phyloP scores from a whole-genome alignment of 768 basidiomycete genomes.

The Suillus luteus region DNA sequence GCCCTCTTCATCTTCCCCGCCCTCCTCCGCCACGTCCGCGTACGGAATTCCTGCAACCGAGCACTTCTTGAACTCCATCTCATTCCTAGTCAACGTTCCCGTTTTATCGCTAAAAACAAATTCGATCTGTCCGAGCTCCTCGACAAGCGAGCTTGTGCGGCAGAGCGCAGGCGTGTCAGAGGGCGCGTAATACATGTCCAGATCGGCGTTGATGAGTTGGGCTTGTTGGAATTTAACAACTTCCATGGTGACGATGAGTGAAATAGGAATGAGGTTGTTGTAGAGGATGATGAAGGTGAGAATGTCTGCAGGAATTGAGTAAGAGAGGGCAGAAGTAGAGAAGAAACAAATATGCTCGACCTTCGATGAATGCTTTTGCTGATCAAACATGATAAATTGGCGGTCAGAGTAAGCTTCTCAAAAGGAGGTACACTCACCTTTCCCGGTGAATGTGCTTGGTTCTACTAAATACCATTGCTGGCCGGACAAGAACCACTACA shows the following conservation, averaged over 20 bases:
- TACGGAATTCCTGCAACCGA: constrained; percentile 88
- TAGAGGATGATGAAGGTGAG: constrained; percentile 98
- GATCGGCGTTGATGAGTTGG: constrained; percentile 93
- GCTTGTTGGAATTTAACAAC: constrained; percentile 99
- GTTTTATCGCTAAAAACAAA: constrained; percentile 96
- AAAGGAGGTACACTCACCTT: constrained; percentile 48
- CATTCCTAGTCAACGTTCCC: constrained; percentile 93
- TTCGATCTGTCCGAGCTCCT: constrained; percentile 98
- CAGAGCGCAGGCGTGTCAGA: constrained; percentile 98
- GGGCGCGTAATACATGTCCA: constrained; percentile 96
- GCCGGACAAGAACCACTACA: constrained; percentile 80
- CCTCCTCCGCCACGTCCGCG: constrained; percentile 90
- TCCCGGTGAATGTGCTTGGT: constrained; percentile 54
- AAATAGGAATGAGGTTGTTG: constrained; percentile 99
- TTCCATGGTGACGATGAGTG: constrained; percentile 99
- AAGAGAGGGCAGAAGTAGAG: constrained; percentile 13
- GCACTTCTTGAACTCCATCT: constrained; percentile 96
- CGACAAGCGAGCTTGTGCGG: constrained; percentile 96
- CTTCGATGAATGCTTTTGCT: constrained; percentile 85
- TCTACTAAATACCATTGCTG: constrained; percentile 92
- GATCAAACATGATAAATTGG: constrained; percentile 11
- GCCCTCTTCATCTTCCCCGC: constrained; percentile 57
- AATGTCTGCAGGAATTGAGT: constrained; percentile 61
- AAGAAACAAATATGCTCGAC: constrained; percentile 36
- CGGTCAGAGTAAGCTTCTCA: background rate